Evolutionary conservation across 352 stramenopile species (phyloP).

Genomic region (Phytophthora cajani): DNA sequence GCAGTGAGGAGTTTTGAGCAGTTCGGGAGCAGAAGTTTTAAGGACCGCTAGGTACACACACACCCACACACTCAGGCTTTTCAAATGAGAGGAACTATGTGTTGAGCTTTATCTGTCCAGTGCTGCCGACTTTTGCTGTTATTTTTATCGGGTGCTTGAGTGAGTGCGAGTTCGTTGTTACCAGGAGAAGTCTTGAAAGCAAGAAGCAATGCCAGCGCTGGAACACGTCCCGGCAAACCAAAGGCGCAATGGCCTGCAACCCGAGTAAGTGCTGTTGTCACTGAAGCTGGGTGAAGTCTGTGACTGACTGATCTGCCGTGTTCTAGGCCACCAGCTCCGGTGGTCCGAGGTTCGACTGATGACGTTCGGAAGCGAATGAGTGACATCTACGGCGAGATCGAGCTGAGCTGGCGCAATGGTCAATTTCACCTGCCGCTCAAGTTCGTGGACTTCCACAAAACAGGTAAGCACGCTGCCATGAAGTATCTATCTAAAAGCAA

Average conservation of each 20-base stretch:
- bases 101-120: slow-evolving; percentile 26
- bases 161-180: slow-evolving; percentile 2
- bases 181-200: slow-evolving; percentile 6
- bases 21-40: neutral
- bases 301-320: neutral
- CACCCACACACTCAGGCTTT: slow-evolving; percentile 3
- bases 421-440: slow-evolving; percentile 67
- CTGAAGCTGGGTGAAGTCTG: neutral
- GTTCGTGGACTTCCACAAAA: slow-evolving; percentile 75
- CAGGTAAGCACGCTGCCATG: slow-evolving; percentile 25
- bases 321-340: slow-evolving; percentile 15
- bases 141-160: slow-evolving; percentile 25
- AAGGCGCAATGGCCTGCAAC: slow-evolving; percentile 9
- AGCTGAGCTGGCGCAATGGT: slow-evolving; percentile 52
- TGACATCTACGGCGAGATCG: slow-evolving; percentile 73
- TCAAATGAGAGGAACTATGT: slow-evolving; percentile 31
- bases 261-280: slow-evolving; percentile 18
- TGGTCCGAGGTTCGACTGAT: slow-evolving; percentile 35
- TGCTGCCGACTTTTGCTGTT: slow-evolving; percentile 13
- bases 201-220: slow-evolving; percentile 14
- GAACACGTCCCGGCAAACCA: neutral
- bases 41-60: neutral
- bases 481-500: neutral
- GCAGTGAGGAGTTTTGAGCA: slow-evolving; percentile 8
- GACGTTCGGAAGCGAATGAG: slow-evolving; percentile 60